phyloP scores from a whole-genome alignment of 768 basidiomycete genomes.

The Kwoniella europaea region DNA sequence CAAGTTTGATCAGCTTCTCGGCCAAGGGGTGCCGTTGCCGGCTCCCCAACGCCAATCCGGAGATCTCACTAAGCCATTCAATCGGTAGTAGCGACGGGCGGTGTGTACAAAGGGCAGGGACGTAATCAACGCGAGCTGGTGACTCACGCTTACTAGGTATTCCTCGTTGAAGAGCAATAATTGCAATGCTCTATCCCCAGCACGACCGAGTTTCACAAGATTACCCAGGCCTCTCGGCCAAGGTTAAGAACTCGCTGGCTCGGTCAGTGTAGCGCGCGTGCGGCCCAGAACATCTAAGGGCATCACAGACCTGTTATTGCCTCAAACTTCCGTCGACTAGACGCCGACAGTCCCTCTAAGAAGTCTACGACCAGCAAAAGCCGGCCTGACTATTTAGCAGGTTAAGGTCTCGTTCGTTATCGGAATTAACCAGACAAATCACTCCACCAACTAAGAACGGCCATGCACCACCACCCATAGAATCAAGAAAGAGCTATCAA shows the following conservation, averaged over 20 bases:
- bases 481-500: slow-evolving; percentile 84
- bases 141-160: slow-evolving; percentile 86
- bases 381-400: slow-evolving; percentile 85
- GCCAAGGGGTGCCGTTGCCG: slow-evolving; percentile 63
- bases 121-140: slow-evolving; percentile 87
- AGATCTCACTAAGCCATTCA: slow-evolving; percentile 88
- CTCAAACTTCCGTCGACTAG: slow-evolving; percentile 83
- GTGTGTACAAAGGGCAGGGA: slow-evolving; percentile 91
- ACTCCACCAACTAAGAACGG: slow-evolving; percentile 86
- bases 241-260: slow-evolving; percentile 79
- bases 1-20: slow-evolving; percentile 72
- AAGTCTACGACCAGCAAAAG: slow-evolving; percentile 76
- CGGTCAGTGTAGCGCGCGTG: slow-evolving; percentile 85
- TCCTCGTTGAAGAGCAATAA: slow-evolving; percentile 86
- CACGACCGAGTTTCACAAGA: slow-evolving; percentile 76
- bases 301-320: slow-evolving; percentile 91
- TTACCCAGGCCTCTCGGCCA: slow-evolving; percentile 76
- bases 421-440: slow-evolving; percentile 97
- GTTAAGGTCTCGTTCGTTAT: slow-evolving; percentile 93
- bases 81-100: slow-evolving; percentile 88
- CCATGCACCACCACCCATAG: slow-evolving; percentile 87
- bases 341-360: slow-evolving; percentile 84
- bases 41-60: slow-evolving; percentile 72
- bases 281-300: slow-evolving; percentile 88
- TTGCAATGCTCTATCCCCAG: slow-evolving; percentile 88